These are phyloP conservation scores for Bipolaris zeicola DNA, from an alignment of 2,329 filamentous ascomycete species.

Conservation along the genomic window DNA sequence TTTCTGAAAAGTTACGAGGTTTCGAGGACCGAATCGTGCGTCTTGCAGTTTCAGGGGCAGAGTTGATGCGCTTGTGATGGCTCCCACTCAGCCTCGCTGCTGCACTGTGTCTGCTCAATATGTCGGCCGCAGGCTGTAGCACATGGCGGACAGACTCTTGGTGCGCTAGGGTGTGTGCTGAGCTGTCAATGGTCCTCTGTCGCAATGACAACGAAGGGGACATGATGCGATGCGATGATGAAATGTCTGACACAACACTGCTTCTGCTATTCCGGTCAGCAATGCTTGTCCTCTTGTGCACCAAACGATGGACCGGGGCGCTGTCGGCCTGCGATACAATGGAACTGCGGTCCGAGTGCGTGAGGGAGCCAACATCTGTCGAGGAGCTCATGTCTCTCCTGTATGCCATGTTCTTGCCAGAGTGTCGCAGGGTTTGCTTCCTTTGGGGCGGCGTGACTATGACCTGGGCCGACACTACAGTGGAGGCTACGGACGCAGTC, in stretches of 20 bases:
- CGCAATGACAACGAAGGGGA: constrained; percentile 39
- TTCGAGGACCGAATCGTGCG: constrained; percentile 13
- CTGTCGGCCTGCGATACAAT: constrained; percentile 45
- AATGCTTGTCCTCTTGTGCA: constrained; percentile 58
- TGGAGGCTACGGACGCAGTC: constrained; percentile 58
- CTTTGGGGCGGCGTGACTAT: constrained; percentile 56
- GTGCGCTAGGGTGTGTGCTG: constrained; percentile 37
- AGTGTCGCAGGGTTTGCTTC: constrained; percentile 57
- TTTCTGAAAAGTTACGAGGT: constrained; percentile 27
- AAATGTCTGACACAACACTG: constrained; percentile 37
- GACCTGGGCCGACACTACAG: constrained; percentile 61
- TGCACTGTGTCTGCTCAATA: constrained; percentile 39
- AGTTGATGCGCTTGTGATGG: constrained; percentile 41
- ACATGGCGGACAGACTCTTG: constrained; percentile 40
- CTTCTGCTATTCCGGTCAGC: constrained; percentile 49
- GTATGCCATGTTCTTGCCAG: constrained; percentile 59
- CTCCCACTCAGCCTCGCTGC: constrained; percentile 21
- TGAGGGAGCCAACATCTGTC: constrained; percentile 49
- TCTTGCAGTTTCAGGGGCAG: constrained; percentile 38
- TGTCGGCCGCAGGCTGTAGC: constrained; percentile 44
- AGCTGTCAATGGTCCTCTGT: constrained; percentile 36
- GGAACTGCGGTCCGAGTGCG: constrained; percentile 54
- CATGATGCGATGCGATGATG: constrained; percentile 28
- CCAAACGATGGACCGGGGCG: constrained; percentile 54
- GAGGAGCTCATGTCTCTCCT: constrained; percentile 49